Evolutionary conservation across 768 basidiomycete genomes (phyloP).

Genomic region (Lentinula boryana): DNA sequence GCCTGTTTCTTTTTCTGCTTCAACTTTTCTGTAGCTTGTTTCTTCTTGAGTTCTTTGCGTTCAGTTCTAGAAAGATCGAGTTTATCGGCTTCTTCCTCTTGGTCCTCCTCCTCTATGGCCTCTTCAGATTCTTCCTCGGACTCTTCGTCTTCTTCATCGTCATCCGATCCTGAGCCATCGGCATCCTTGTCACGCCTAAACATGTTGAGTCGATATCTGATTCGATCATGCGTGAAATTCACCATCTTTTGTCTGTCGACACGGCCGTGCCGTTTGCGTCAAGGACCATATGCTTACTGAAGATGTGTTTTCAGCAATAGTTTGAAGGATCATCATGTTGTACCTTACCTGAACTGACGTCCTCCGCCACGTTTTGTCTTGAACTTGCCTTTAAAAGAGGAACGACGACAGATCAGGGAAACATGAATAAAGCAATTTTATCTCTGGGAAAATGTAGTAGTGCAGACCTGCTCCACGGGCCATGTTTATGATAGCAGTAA

Average conservation of each 20-base stretch:
- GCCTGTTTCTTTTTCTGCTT: slow-evolving; percentile 21
- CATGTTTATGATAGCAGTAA: slow-evolving; percentile 21
- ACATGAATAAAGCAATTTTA: not conserved
- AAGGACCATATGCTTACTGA: slow-evolving; percentile 54
- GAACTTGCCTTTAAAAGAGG: slow-evolving; percentile 53
- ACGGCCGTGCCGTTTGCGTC: slow-evolving; percentile 54
- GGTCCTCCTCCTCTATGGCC: slow-evolving; percentile 38
- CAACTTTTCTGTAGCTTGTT: slow-evolving; percentile 50
- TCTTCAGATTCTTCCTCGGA: slow-evolving; percentile 33
- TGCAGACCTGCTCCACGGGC: slow-evolving; percentile 44
- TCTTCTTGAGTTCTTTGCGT: slow-evolving; percentile 79
- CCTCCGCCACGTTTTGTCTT: slow-evolving; percentile 88
- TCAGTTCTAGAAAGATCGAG: slow-evolving; percentile 67
- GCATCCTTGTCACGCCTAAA: slow-evolving; percentile 37
- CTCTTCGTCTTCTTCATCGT: slow-evolving; percentile 32
- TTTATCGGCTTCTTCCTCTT: slow-evolving; percentile 28
- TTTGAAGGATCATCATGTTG: no score
- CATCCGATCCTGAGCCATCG: slow-evolving; percentile 38
- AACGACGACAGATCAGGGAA: not conserved
- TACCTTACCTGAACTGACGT: slow-evolving; percentile 65
- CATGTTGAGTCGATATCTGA: slow-evolving; percentile 21
- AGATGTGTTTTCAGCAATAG: not conserved
- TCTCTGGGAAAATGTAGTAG: not conserved
- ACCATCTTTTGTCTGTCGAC: slow-evolving; percentile 41
- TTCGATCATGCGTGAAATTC: slow-evolving; percentile 15